Evolutionary conservation across 306 rosid genomes (phyloP), one percentile per base, ranked within the genome.

Genomic region (Quercus robur): DNA sequence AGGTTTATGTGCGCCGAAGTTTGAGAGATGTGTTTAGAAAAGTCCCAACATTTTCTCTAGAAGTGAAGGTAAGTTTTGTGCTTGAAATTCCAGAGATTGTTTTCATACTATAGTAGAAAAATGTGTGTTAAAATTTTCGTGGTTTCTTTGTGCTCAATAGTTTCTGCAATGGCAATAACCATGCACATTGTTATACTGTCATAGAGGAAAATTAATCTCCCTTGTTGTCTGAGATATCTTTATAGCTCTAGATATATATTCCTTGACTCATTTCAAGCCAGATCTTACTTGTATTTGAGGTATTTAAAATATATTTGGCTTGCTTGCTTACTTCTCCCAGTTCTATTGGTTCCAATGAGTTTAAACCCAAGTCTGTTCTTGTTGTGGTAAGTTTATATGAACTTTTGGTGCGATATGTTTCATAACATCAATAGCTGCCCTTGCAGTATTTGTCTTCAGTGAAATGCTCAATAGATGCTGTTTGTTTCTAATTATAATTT

Each of bases 11-110:
- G 30, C 89, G 96, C 78, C 86, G 99, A 85, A 95, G 99, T 85
- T 90, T 95, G 93, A 93, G 98, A 87, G 99, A 95, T 85, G 88
- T 95, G 82, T 95, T 93, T 81, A 88, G 92, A 73, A 95, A 90
- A 85, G 99, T 95, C 75, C 99, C 99, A 67, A 89, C 97, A 54
- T 88, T 93, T 87, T 83, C 97, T 5, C 91, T 95, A 67, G 99
- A 95, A 91, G 96, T 95, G 82, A 87, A 90, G 98, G 99, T 93
- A 79, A 84, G 59, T 33, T 57, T 74, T 67, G 6, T 77, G 6
- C 46, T 64, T 56, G 57, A 54, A 49, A 79, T 79, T 76, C 69
- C 80, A 57, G 18, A 26, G 66, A 38, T 71, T 21, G 63, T 28
- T 26, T 64, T 17, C 52, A n/a, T 19, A 35, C 72, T 18, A 19